Base-by-base conservation (phyloP, 805 yeast species). In the Saccharomyces kudriavzevii region DNA sequence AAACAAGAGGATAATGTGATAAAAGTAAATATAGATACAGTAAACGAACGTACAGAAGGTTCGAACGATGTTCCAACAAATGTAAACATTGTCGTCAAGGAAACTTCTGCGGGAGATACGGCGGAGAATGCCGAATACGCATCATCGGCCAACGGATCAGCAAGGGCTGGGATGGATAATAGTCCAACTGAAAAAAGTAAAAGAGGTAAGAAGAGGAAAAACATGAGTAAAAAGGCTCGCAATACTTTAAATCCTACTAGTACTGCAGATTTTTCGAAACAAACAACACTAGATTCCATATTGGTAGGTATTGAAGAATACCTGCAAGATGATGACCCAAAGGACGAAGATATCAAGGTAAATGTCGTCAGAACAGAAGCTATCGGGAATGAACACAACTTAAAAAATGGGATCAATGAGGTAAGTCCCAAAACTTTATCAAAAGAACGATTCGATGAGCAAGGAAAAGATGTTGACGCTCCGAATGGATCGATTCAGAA, bases 231-330 rank as follows among this genome's bases (percentile, higher is more conserved):
- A 35, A 35, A 6, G 13, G 24, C 22, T 35, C 43, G 43, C 4
- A n/a, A 8, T 4, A 17, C 43, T 8, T 35, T 17, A 20, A 35
- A 35, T 35, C 4, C 43, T 35, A 10, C 43, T 17, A 24, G 20
- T 4, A 9, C 13, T 17, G 9, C 43, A 17, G 43, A 35, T 35
- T 9, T 20, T 17, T 57, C 20, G 62, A 62, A 47, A 17, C 43
- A 17, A 6, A 8, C 43, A 20, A 35, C 43, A 6, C 52, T 59
- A 26, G 64, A 62, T 50, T 55, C 61, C 1, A 56, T 60, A 51
- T 57, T 63, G 62, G 60, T 56, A 14, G 68, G 67, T 51, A 61
- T 65, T 40, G 67, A 64, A 49, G 62, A 60, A 47, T 60, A 60
- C 48, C 52, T 63, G 22, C 56, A 57, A 26, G 59, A 53, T 22